Evolutionary conservation across 352 stramenopile genomes (phyloP), one percentile per base, ranked within the genome.

Genomic region (Globisporangium recalcitrans): DNA sequence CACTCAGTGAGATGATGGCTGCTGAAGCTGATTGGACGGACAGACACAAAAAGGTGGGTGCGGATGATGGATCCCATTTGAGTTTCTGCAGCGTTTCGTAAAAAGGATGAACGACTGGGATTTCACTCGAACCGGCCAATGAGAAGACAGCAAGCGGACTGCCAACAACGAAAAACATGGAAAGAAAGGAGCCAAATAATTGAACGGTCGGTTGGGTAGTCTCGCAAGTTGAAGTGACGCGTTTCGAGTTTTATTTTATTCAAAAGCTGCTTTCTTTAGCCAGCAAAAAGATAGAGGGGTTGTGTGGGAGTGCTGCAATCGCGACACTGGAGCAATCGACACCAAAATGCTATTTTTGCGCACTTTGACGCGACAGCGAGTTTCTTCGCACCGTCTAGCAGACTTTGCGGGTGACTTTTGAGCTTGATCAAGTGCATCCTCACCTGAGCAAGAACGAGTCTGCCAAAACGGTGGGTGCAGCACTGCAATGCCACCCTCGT

Each of bases 191-290:
- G 51, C 38, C 38, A 21, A 21, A n/a, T 21, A 46, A 21, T 46
- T 46, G 38, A 46, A 21, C 38, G 38, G 38, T 21, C 38, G 38
- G 9, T 14, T 46, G n/a, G 4, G 9, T n/a, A 36, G 19, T 34
- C 53, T 60, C 21, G 53, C 38, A 60, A 46, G 56, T 62, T 62
- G 56, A 53, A 62, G 40, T 53, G 40, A 27, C 11, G 56, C 38
- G n/a, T 31, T 31, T 31, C 2, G 5, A 31, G 27, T 31, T 31
- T 6, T 31, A 31, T 31, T 2, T 31, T n/a, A n/a, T n/a, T n/a
- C n/a, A n/a, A n/a, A n/a, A n/a, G n/a, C n/a, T n/a, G n/a, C n/a
- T n/a, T n/a, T n/a, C n/a, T n/a, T n/a, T n/a, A n/a, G n/a, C n/a
- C n/a, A n/a, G n/a, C n/a, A n/a, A n/a, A n/a, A n/a, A n/a, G n/a